Evolutionary conservation across 805 yeast genomes (phyloP), one percentile per base, ranked within the genome.

Genomic region (Spathaspora sp.): DNA sequence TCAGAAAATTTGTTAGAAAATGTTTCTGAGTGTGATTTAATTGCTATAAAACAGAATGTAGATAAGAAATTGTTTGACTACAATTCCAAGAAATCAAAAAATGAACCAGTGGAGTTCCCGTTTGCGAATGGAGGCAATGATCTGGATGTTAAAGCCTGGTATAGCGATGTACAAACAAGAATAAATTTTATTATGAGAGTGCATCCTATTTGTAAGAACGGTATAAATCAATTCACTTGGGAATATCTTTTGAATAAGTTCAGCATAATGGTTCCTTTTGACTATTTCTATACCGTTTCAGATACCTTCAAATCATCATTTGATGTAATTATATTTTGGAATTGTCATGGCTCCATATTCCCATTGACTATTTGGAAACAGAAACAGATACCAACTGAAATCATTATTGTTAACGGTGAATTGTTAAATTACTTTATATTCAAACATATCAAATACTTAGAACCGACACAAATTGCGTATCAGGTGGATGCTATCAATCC

Each of bases 401-500:
- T 16, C 28, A 28, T 19, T n/a, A 42, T 18, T 2, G 18, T 47
- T 8, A 40, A 29, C 5, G 50, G 44, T 19, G 39, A 23, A n/a
- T 32, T 26, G 5, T 8, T 29, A n/a, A 9, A 28, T 6, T 28
- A 42, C 20, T 46, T 46, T 38, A 5, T 11, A 18, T 12, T 3
- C 20, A 29, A 44, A 16, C 16, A 28, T 8, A 29, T 16, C 10
- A 16, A 11, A 10, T 44, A 2, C 8, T 46, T 46, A 14, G 18
- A 40, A 40, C 42, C 43, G 2, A 16, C 46, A 43, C n/a, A n/a
- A n/a, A 10, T 17, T n/a, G 9, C 12, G 12, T 40, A 29, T 12
- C 20, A 29, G 9, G 10, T 32, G 5, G 23, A 29, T 14, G 9
- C 18, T 19, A 35, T 48, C 28, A 73, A 73, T 50, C 62, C 77